Conservation (phyloP, 345 rosid genomes). For the Pistacia atlantica region DNA sequence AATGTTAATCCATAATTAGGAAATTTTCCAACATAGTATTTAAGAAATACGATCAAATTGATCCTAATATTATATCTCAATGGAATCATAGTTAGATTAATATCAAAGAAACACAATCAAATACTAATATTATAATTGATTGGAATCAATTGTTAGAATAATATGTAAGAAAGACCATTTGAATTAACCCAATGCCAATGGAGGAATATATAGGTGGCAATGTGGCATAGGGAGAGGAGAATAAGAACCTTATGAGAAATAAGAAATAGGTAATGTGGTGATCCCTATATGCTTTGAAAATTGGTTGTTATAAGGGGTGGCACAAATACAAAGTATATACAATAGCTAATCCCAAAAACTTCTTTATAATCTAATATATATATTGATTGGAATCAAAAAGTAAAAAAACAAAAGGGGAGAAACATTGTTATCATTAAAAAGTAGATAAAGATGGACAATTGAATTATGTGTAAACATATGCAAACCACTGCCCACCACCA, state of each 20-base stretch:
- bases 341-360: neutral
- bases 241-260: neutral
- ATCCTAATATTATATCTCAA: too few species aligned
- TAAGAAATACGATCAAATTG: too few species aligned
- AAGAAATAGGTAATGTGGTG: neutral
- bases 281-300: neutral
- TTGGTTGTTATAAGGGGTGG: neutral
- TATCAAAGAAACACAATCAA: neutral
- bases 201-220: neutral
- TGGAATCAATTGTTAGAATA: too few species aligned
- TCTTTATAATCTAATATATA: neutral
- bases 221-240: neutral
- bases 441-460: conserved; percentile 20
- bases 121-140: neutral
- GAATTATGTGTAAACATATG: conserved; percentile 26
- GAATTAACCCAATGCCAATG: too few species aligned
- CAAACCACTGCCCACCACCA: conserved; percentile 20
- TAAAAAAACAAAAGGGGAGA: conserved; percentile 6
- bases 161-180: neutral
- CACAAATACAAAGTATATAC: neutral
- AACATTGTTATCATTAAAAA: conserved; percentile 27
- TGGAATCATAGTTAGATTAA: too few species aligned
- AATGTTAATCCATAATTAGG: too few species aligned
- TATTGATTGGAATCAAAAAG: neutral
- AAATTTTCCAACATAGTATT: too few species aligned